Base-by-base conservation (phyloP, 2,329 filamentous ascomycete genomes). In the Talaromyces atroroseus region DNA sequence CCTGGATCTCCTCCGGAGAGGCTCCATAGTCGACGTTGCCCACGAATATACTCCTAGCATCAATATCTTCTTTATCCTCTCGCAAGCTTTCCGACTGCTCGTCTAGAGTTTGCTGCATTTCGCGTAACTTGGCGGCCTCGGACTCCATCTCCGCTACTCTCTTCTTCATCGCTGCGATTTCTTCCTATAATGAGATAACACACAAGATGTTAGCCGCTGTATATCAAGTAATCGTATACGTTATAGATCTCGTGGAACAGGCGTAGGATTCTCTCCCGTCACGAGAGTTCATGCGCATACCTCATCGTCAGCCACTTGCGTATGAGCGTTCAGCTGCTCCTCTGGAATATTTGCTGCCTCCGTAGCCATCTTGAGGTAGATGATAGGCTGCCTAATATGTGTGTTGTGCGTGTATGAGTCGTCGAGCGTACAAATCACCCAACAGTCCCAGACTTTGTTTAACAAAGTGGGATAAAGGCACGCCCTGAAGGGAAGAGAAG, bases 21-120 rank as follows among this genome's bases (percentile, higher is more conserved):
- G 92, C 92, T 60, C 90, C 92, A 74, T 99, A 99, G 76, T 99
- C 94, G 63, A 99, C 94, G 66, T 99, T 99, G 64, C 94, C 94
- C 46, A 99, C 94, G 72, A 99, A 99, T 74, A 99, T 91, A 76
- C 91, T 96, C 67, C 94, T 87, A 63, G 87, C 87, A 75, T 99
- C 94, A 58, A 99, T 86, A 64, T 96, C 95, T 72, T 96, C 92
- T 75, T 95, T 95, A 77, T 92, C 91, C 71, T 97, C 94, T 63
- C 88, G 84, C 60, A 94, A 80, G 65, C 89, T 89, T 62, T 90
- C 86, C 61, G 85, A 86, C 67, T 94, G 88, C 70, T 92, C 86
- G 71, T 97, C 92, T 60, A 97, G 82, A 54, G 82, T 86, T 55
- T 86, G 86, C 72, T 94, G 89, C 89, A 94, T 92, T 74, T 92